Evolutionary conservation across 352 stramenopile species (phyloP).

Genomic region (Phytophthora quininea): DNA sequence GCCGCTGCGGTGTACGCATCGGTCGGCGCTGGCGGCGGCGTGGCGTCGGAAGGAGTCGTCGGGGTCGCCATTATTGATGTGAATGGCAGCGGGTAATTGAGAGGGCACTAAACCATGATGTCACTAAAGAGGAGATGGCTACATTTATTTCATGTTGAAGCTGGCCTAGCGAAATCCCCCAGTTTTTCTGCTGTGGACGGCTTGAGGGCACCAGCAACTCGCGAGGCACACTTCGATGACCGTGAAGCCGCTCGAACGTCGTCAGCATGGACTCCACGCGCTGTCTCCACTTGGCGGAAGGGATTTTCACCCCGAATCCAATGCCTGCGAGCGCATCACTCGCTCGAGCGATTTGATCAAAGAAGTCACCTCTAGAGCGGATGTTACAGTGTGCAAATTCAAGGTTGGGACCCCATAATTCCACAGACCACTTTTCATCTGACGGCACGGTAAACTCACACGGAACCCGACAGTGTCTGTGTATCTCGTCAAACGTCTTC

Average conservation of each 20-base stretch:
- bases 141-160: not conserved
- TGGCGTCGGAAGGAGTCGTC: not conserved
- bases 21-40: slow-evolving; percentile 21
- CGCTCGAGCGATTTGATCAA: slow-evolving; percentile 7
- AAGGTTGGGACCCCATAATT: not conserved
- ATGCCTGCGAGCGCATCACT: slow-evolving; percentile 6
- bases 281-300: slow-evolving; percentile 8
- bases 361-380: not conserved
- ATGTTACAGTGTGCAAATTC: slow-evolving; percentile 12
- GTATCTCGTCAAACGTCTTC: not conserved
- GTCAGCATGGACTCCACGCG: slow-evolving; percentile 20
- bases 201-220: slow-evolving; percentile 19
- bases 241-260: slow-evolving; percentile 18
- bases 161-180: slow-evolving; percentile 16
- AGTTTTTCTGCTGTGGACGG: slow-evolving; percentile 7
- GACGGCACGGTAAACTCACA: slow-evolving; percentile 13
- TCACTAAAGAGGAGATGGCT: not conserved
- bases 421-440: slow-evolving; percentile 5
- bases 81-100: slow-evolving; percentile 5
- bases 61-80: slow-evolving; percentile 30
- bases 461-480: slow-evolving; percentile 1
- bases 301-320: slow-evolving; percentile 7
- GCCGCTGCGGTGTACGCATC: slow-evolving; percentile 22
- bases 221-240: slow-evolving; percentile 12
- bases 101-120: not conserved